Percentiles rank a stretch among this genome's conserved stretches.
Evolutionary conservation across 768 basidiomycete genomes (phyloP).

Genomic region (Hygrophoropsis aurantiaca): DNA sequence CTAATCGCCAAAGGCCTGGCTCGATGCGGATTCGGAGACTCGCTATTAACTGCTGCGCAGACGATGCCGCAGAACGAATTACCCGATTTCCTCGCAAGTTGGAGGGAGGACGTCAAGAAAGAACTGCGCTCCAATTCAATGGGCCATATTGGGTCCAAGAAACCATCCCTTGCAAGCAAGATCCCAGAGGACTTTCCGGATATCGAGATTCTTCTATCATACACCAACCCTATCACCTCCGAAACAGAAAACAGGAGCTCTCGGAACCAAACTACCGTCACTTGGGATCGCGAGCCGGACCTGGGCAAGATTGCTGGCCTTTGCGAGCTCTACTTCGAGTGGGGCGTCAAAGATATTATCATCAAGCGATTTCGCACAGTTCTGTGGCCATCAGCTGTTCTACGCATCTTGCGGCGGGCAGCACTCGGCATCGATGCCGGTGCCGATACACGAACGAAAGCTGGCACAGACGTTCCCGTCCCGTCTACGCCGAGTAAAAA

Average conservation of each 20-base stretch:
- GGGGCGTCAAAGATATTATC: conserved; percentile 83
- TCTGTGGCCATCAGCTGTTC: conserved; percentile 74
- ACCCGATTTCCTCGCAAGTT: conserved; percentile 51
- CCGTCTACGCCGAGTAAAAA: conserved; percentile 43
- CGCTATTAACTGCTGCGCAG: conserved; percentile 58
- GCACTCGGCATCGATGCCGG: conserved; percentile 55
- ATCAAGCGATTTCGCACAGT: conserved; percentile 82
- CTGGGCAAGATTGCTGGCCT: conserved; percentile 69
- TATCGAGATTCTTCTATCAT: conserved; percentile 72
- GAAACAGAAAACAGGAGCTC: conserved; percentile 50
- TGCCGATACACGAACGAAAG: conserved; percentile 8
- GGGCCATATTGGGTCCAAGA: conserved; percentile 63
- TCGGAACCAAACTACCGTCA: conserved; percentile 40
- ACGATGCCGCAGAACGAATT: conserved; percentile 46
- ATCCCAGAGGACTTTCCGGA: conserved; percentile 71
- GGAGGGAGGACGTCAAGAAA: conserved; percentile 61
- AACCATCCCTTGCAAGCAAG: conserved; percentile 58
- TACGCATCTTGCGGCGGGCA: conserved; percentile 68
- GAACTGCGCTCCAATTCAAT: conserved; percentile 72
- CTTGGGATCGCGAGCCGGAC: conserved; percentile 62
- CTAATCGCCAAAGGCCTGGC: conserved; percentile 78
- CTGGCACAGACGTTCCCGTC: too few species aligned
- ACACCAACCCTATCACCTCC: conserved; percentile 75
- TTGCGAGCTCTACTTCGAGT: conserved; percentile 90
- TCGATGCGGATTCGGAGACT: conserved; percentile 76